Evolutionary conservation across 2,329 filamentous ascomycete genomes (phyloP).

Genomic region (Sporothrix phasma): DNA sequence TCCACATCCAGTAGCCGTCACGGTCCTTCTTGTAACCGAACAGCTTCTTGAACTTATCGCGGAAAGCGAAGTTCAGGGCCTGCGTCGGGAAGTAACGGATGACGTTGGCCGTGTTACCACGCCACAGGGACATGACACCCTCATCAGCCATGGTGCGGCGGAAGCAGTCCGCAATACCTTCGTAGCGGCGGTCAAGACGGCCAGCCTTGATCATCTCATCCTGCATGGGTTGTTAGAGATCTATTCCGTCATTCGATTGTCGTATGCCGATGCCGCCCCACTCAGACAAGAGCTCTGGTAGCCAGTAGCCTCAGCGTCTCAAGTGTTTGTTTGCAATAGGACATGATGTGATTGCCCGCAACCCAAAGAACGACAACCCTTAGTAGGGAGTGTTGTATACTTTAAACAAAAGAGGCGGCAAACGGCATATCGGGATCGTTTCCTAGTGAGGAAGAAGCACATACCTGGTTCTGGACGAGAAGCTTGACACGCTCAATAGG

Average conservation of each 20-base stretch:
- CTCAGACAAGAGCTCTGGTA: not conserved
- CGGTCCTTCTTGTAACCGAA: constrained; percentile 99
- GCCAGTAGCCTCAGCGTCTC: too few relatives aligned
- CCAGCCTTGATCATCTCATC: constrained; percentile 99
- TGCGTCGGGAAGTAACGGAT: constrained; percentile 99
- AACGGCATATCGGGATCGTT: not conserved
- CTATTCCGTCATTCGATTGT: not conserved
- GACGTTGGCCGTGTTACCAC: constrained; percentile 99
- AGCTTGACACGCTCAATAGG: constrained; percentile 99
- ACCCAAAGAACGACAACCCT: not conserved
- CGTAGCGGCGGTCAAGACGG: constrained; percentile 96
- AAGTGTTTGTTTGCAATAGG: too few relatives aligned
- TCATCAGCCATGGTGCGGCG: constrained; percentile 78
- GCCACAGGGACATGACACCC: constrained; percentile 93
- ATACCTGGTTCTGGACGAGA: constrained; percentile 99
- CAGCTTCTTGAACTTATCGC: constrained; percentile 99
- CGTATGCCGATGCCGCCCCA: not conserved
- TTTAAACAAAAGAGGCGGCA: not conserved
- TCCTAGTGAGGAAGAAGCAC: constrained; percentile 28
- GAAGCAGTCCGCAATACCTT: constrained; percentile 93
- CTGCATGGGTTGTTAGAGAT: constrained; percentile 41
- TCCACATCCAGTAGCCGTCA: constrained; percentile 98
- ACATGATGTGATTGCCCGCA: not conserved
- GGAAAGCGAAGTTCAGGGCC: constrained; percentile 99
- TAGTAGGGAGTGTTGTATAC: not conserved